A percentile compares a stretch with the other conserved stretches of the same genome.
Evolutionary conservation across 306 rosid genomes (phyloP).

Genomic region (Cucumis hystrix): DNA sequence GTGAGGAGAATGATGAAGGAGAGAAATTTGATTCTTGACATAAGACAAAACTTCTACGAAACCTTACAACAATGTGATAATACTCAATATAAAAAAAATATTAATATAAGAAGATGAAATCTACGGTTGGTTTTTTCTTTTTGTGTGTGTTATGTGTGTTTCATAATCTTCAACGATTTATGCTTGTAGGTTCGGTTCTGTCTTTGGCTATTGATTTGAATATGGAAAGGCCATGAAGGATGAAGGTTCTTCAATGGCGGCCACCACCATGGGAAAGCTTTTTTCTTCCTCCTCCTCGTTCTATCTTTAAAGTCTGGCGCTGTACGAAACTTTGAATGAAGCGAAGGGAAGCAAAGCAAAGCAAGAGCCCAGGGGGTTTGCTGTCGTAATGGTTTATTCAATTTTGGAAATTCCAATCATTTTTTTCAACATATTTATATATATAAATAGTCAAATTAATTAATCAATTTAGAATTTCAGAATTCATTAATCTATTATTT

Average conservation of each 20-base stretch:
- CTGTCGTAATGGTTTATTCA: background rate
- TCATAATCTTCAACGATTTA: slow-evolving; percentile 12
- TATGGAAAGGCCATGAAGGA: slow-evolving; percentile 20
- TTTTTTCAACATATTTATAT: too few relatives aligned
- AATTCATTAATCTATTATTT: too few relatives aligned
- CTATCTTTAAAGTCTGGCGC: background rate
- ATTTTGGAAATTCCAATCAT: background rate
- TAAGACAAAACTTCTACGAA: slow-evolving; percentile 35
- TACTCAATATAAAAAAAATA: slow-evolving; percentile 7
- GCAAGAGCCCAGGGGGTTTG: background rate
- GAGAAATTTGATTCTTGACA: slow-evolving; percentile 12
- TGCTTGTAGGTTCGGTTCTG: background rate
- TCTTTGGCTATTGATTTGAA: background rate
- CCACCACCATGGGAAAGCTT: slow-evolving; percentile 22
- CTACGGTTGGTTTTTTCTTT: slow-evolving; percentile 8
- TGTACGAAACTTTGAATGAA: background rate
- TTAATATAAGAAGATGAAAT: slow-evolving; percentile 5
- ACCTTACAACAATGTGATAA: slow-evolving; percentile 13
- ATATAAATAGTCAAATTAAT: too few relatives aligned
- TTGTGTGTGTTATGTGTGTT: background rate
- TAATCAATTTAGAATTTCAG: too few relatives aligned
- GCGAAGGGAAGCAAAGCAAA: background rate
- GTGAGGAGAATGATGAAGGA: slow-evolving; percentile 31
- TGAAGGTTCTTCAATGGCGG: slow-evolving; percentile 36
- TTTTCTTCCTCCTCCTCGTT: background rate